phyloP scores from a whole-genome alignment of 371 early-diverging fungal species.

The Enterocytospora artemiae region DNA sequence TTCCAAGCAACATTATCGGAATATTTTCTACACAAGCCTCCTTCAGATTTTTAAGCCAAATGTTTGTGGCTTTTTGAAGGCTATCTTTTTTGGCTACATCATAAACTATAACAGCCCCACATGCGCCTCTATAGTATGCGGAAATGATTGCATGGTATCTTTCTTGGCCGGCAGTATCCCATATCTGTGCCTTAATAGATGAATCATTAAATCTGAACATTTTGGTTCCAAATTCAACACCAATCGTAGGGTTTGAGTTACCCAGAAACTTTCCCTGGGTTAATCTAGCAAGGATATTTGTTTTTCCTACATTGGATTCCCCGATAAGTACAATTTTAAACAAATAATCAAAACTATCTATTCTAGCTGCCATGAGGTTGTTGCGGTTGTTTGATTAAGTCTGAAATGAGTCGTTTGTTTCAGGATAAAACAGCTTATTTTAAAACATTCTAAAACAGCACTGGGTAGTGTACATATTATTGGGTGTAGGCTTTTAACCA shows the following conservation, averaged over 20 bases:
- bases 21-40: conserved; percentile 91
- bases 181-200: conserved; percentile 96
- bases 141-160: conserved; percentile 60
- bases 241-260: conserved; percentile 94
- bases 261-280: conserved; percentile 88
- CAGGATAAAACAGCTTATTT: too few species aligned
- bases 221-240: conserved; percentile 92
- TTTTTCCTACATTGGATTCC: conserved; percentile 97
- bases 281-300: conserved; percentile 88
- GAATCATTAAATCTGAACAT: conserved; percentile 84
- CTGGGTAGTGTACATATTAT: too few species aligned
- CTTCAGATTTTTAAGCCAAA: conserved; percentile 92
- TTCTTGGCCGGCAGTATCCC: conserved; percentile 76
- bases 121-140: conserved; percentile 94
- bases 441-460: too few species aligned
- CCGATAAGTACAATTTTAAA: conserved; percentile 92
- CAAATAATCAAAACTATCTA: conserved; percentile 60
- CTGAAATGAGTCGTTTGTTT: too few species aligned
- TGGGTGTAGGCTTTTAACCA: too few species aligned
- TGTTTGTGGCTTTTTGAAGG: conserved; percentile 74
- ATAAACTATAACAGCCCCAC: conserved; percentile 91
- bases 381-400: background rate
- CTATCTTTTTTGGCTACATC: conserved; percentile 88
- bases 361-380: conserved; percentile 54
- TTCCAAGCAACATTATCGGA: conserved; percentile 93